Evolutionary conservation across 2,329 filamentous ascomycete genomes (phyloP), one percentile per base, ranked within the genome.

Genomic region (Pezizomycotina sp.): DNA sequence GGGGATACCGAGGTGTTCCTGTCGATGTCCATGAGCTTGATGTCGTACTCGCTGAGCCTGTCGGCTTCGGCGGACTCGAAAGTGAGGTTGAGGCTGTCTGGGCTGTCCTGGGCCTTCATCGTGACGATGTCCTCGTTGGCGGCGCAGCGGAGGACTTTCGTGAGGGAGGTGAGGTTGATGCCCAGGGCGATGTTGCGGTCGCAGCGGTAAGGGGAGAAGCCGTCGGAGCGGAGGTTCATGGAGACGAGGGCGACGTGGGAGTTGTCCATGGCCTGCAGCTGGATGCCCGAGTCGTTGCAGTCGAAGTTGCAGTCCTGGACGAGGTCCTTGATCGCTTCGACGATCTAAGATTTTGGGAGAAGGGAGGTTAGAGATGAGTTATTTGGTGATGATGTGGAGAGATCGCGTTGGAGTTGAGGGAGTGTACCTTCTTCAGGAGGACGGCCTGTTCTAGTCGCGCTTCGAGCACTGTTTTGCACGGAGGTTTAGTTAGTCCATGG

Each of bases 11-110:
- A 98, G 65, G 60, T 98, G 89, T 69, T 98, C 89, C 65, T 98
- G 91, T 98, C 89, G 60, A 98, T 98, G 59, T 98, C 89, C 89
- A 98, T 98, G 58, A 98, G 74, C 70, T 98, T 98, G 62, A 98
- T 79, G 61, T 98, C 89, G 60, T 98, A 98, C 67, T 98, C 91
- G 70, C 81, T 92, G 56, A 98, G 71, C 50, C 89, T 71, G 61
- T 98, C 89, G 53, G 72, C 79, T 55, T 77, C 74, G 49, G 70
- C 65, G 66, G 74, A 92, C 73, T 98, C 91, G 57, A 98, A 98
- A 52, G 84, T 71, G 48, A 98, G 66, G 68, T 92, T 95, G 52
- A 98, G 74, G 31, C 84, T 81, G 61, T 98, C 89, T 30, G 89
- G 89, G 24, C 82, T 77, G 59, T 98, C 91, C 58, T 95, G 86